Percentiles rank a stretch among this genome's conserved stretches.
These are phyloP conservation scores for Marasmius oreades DNA, from an alignment of 1,284 basidiomycete genomes.

Conservation along the genomic window DNA sequence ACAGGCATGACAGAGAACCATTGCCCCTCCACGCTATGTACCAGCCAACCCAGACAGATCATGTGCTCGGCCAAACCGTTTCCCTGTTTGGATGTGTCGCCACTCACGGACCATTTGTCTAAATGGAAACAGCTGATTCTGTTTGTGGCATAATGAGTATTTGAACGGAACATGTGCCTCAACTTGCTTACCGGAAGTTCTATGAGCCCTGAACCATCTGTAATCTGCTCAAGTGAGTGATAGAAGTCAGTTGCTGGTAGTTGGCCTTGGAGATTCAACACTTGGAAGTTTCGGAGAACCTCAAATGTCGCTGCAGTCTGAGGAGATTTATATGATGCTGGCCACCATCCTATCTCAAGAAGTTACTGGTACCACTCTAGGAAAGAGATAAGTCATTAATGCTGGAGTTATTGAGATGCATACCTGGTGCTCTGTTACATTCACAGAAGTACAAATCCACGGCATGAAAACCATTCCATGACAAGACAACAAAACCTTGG, in stretches of 20 bases:
- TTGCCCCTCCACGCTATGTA: conserved; percentile 19
- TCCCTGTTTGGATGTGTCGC: conserved; percentile 13
- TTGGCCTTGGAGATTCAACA: conserved; percentile 12
- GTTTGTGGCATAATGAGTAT: background rate
- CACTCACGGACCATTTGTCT: conserved; percentile 9
- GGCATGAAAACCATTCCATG: conserved; percentile 8
- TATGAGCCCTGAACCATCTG: background rate
- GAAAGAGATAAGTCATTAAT: background rate
- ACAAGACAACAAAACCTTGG: conserved; percentile 9
- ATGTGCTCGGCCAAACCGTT: conserved; percentile 11
- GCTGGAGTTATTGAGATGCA: background rate
- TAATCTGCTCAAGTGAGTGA: conserved; percentile 9
- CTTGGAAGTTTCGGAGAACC: conserved; percentile 14
- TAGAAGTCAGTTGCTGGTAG: conserved; percentile 15
- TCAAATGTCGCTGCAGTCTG: conserved; percentile 11
- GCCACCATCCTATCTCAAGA: conserved; percentile 2
- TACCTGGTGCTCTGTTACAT: background rate
- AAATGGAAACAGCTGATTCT: background rate
- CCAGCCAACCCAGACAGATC: conserved; percentile 5
- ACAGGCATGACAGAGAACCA: conserved; percentile 26
- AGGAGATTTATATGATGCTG: conserved; percentile 5
- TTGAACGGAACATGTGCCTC: background rate
- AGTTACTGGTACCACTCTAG: background rate
- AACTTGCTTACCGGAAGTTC: background rate
- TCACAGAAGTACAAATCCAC: conserved; percentile 8